A percentile compares a stretch with the other conserved stretches of the same genome.
These are phyloP conservation scores for Beauveria caledonica DNA, from an alignment of 2,329 filamentous ascomycete genomes.

Conservation along the genomic window DNA sequence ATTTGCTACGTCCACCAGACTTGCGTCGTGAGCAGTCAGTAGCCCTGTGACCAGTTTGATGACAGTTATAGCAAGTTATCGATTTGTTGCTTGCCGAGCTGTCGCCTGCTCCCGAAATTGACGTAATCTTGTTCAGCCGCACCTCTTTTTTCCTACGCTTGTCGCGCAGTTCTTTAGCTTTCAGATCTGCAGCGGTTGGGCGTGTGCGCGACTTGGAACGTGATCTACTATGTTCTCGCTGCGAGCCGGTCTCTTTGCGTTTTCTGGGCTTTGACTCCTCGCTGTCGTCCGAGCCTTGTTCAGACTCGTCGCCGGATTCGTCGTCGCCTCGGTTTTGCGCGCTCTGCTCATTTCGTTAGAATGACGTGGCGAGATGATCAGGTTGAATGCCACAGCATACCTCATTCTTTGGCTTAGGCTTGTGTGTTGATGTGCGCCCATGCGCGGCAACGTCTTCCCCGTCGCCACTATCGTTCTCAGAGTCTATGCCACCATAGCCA, in stretches of 20 bases:
- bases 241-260: constrained; percentile 18
- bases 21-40: constrained; percentile 41
- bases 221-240: constrained; percentile 20
- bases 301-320: constrained; percentile 17
- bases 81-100: constrained; percentile 18
- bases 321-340: constrained; percentile 16
- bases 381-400: constrained; percentile 17
- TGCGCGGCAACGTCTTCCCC: constrained; percentile 26
- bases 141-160: constrained; percentile 58
- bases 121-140: constrained; percentile 54
- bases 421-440: constrained; percentile 30
- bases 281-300: constrained; percentile 16
- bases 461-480: constrained; percentile 26
- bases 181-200: constrained; percentile 18
- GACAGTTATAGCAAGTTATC: constrained; percentile 51
- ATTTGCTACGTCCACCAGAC: constrained; percentile 7
- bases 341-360: constrained; percentile 11
- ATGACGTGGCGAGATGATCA: background rate
- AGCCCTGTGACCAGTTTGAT: constrained; percentile 51
- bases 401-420: constrained; percentile 21
- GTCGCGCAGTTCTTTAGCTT: constrained; percentile 44
- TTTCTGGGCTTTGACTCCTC: constrained; percentile 20
- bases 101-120: constrained; percentile 43
- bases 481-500: constrained; percentile 43
- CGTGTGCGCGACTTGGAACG: constrained; percentile 25